phyloP scores from a whole-genome alignment of 2,329 filamentous ascomycete species.

The Dactylellina leptospora region DNA sequence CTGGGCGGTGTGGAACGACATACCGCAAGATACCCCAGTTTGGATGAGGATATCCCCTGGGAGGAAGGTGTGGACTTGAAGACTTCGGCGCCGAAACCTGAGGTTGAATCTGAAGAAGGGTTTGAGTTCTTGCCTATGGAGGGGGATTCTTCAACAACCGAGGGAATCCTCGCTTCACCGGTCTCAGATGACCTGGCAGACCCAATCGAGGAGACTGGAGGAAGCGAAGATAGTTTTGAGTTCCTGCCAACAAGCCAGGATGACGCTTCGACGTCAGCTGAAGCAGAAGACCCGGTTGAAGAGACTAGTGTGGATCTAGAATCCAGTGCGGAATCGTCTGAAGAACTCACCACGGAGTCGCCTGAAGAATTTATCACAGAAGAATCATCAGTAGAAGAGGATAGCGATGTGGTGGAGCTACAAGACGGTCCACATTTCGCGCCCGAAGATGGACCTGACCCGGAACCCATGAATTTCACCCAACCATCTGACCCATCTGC shows the following conservation, averaged over 20 bases:
- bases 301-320: not conserved
- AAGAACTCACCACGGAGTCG: not conserved
- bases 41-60: constrained; percentile 47
- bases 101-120: not conserved
- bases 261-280: not conserved
- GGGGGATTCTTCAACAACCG: not conserved
- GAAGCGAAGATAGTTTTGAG: constrained; percentile 19
- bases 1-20: constrained; percentile 24
- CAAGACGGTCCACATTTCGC: constrained; percentile 47
- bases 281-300: not conserved
- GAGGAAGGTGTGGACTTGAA: constrained; percentile 28
- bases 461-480: not conserved
- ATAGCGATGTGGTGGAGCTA: constrained; percentile 29
- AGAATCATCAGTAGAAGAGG: constrained; percentile 24
- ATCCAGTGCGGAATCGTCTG: constrained; percentile 2
- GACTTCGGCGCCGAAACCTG: not conserved
- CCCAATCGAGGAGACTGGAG: not conserved
- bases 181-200: not conserved
- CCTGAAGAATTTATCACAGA: constrained; percentile 27
- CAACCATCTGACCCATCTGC: constrained; percentile 1
- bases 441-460: constrained; percentile 21
- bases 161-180: not conserved
- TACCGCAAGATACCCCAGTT: constrained; percentile 13
- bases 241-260: constrained; percentile 3
- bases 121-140: constrained; percentile 20